Evolutionary conservation across 2,329 filamentous ascomycete species (phyloP), one percentile per base, ranked within the genome.

Genomic region (Alternaria sp.): DNA sequence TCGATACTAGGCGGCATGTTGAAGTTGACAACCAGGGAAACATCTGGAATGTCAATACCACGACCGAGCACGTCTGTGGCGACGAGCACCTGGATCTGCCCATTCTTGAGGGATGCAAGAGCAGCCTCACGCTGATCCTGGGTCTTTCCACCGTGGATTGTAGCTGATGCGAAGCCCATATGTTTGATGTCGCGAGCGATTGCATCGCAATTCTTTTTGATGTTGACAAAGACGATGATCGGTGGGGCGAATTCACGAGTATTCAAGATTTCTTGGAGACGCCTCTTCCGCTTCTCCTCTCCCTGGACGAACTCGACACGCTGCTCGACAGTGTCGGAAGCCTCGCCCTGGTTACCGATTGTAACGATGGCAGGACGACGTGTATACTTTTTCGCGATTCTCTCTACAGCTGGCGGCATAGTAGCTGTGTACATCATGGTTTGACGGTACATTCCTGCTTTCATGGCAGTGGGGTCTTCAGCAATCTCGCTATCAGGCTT

Each of bases 351-450:
- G 74, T 96, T 97, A 67, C 96, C 96, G 68, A 99, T 98, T 0
- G 92, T 97, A 43, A 97, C 93, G 54, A 94, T 96, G 19, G 96
- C 96, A 0, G 96, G 96, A 12, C 96, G 89, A 1, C 95, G 91
- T 15, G 98, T 88, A 77, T 99, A 99, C 78, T 97, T 97, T 73
- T 94, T 91, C n/a, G 96, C 96, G 68, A 99, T 98, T 66, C 92
- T 92, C 79, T 99, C 96, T 15, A 99, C 92, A 0, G 92, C 89
- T 0, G 92, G 83, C 2, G 96, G 94, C 96, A 99, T 99, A 26
- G 96, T 99, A 57, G 96, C 96, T 69, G 96, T 98, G 88, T 98
- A 99, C 96, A 99, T 99, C 96, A 99, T 99, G 0, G 96, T 99
- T 81, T 99, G 95, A 62, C 96, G 87, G 83, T 98, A 98, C 2